These are phyloP conservation scores for Eucalyptus paniculata DNA, from an alignment of 345 rosid genomes.

Conservation along the genomic window DNA sequence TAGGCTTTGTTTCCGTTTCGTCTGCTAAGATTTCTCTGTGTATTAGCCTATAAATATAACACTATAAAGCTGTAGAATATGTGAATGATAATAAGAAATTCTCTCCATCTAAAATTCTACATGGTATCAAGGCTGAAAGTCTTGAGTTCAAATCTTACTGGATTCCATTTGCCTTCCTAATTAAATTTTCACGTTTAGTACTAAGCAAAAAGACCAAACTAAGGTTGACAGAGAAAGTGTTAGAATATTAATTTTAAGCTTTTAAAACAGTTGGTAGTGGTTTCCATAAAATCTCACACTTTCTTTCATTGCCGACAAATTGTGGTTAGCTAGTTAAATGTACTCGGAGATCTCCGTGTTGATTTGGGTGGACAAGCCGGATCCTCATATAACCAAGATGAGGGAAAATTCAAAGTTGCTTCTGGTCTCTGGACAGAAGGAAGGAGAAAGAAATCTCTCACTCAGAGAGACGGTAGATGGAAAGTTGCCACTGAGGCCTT, in stretches of 20 bases:
- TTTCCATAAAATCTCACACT: too few relatives aligned
- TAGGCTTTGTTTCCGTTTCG: too few relatives aligned
- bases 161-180: too few relatives aligned
- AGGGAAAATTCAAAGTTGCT: background rate
- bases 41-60: too few relatives aligned
- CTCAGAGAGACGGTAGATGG: background rate
- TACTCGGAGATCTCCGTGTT: background rate
- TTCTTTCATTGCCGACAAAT: background rate
- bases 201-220: rapidly evolving
- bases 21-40: too few relatives aligned
- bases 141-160: too few relatives aligned
- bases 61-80: too few relatives aligned
- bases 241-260: too few relatives aligned
- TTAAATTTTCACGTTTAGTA: too few relatives aligned
- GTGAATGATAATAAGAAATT: too few relatives aligned
- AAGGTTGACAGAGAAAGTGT: rapidly evolving
- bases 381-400: background rate
- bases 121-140: too few relatives aligned
- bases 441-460: background rate
- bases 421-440: background rate
- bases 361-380: background rate
- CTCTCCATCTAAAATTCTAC: too few relatives aligned
- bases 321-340: background rate
- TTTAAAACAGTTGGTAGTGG: rapidly evolving
- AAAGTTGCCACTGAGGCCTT: background rate